These are phyloP conservation scores for Ananas comosus DNA, from an alignment of 176 grass and related monocot species.

Conservation along the genomic window DNA sequence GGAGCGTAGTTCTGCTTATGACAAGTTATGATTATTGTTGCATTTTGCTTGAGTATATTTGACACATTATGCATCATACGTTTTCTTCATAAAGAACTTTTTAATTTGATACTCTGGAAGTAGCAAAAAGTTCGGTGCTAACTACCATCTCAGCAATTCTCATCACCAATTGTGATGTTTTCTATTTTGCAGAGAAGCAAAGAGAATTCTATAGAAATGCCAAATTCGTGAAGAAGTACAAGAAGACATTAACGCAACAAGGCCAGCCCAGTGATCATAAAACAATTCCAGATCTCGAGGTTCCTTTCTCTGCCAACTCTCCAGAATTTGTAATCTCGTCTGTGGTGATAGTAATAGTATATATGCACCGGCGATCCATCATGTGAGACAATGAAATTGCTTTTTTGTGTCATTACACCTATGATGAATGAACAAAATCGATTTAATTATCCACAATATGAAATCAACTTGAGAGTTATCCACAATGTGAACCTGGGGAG, in stretches of 20 bases:
- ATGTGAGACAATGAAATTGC: background rate
- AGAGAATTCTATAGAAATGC: slow-evolving; percentile 80
- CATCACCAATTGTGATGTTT: background rate
- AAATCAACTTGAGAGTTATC: too few species aligned
- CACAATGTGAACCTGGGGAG: too few species aligned
- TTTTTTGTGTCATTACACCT: background rate
- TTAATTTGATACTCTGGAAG: too few species aligned
- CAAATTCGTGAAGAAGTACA: slow-evolving; percentile 74
- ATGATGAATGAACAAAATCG: too few species aligned
- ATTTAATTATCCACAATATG: too few species aligned
- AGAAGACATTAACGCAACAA: slow-evolving; percentile 43
- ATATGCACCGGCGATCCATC: background rate
- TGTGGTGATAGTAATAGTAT: too few species aligned
- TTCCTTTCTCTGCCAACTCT: slow-evolving; percentile 19
- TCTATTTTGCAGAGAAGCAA: slow-evolving; percentile 59
- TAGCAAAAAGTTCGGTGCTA: background rate
- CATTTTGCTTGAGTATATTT: too few species aligned
- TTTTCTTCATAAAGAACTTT: too few species aligned
- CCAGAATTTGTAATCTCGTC: background rate
- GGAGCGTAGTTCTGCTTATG: too few species aligned
- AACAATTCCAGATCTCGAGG: slow-evolving; percentile 31
- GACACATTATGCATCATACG: too few species aligned
- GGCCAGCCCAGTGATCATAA: slow-evolving; percentile 21
- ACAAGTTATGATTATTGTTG: too few species aligned
- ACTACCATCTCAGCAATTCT: background rate